phyloP scores from a whole-genome alignment of 2,329 filamentous ascomycete species.

The Furcasterigmium sp. region DNA sequence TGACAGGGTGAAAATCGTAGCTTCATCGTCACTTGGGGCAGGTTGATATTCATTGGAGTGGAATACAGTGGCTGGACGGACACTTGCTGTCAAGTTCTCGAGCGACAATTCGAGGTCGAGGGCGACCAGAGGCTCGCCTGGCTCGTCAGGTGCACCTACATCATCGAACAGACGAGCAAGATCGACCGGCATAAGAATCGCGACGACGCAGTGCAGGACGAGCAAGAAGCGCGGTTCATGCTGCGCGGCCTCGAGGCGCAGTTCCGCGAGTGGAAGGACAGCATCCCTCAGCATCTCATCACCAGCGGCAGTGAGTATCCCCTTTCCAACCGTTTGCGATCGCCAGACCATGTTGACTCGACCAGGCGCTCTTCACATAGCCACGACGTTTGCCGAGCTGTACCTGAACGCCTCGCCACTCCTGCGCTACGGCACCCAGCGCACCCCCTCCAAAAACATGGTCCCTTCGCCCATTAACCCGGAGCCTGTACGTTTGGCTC shows the following conservation, averaged over 20 bases:
- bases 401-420: slow-evolving; percentile 33
- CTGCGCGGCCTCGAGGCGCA: slow-evolving; percentile 43
- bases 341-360: not conserved
- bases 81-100: slow-evolving; percentile 38
- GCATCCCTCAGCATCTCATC: slow-evolving; percentile 27
- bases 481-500: slow-evolving; percentile 9
- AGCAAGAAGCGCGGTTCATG: slow-evolving; percentile 38
- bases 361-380: slow-evolving; percentile 6
- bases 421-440: slow-evolving; percentile 15
- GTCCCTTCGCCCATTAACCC: slow-evolving; percentile 7
- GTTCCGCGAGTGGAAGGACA: slow-evolving; percentile 31
- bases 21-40: slow-evolving; percentile 31
- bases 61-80: slow-evolving; percentile 36
- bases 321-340: not conserved
- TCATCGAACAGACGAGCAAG: slow-evolving; percentile 30
- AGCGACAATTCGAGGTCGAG: slow-evolving; percentile 25
- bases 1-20: too few species aligned
- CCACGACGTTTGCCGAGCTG: slow-evolving; percentile 24
- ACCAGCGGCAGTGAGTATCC: slow-evolving; percentile 16
- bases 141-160: slow-evolving; percentile 35
- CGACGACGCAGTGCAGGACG: slow-evolving; percentile 20
- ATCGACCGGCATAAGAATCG: slow-evolving; percentile 20
- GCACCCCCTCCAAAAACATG: slow-evolving; percentile 3
- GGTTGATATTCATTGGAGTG: slow-evolving; percentile 19
- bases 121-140: slow-evolving; percentile 38